Evolutionary conservation across 208 protist genomes (phyloP).

Genomic region (Acanthamoeba lenticulata): DNA sequence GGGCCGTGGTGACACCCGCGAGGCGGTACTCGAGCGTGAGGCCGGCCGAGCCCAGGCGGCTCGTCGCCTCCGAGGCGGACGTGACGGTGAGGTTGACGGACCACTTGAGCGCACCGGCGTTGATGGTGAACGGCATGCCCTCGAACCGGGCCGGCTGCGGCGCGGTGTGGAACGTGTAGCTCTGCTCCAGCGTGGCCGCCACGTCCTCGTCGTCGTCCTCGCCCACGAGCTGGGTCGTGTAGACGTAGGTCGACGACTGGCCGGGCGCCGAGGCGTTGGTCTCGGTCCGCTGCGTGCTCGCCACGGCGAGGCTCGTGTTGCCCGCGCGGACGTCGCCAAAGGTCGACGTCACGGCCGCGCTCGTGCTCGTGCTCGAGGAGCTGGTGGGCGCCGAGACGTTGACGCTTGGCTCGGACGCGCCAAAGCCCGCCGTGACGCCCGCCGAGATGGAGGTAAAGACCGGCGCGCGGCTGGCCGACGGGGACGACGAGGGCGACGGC

Average conservation of each 20-base stretch:
- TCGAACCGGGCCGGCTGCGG: neutral
- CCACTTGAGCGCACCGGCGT: neutral
- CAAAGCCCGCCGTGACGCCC: neutral
- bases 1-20: neutral
- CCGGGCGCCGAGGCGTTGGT: neutral
- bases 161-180: neutral
- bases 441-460: neutral
- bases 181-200: neutral
- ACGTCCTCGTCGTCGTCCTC: neutral
- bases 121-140: neutral
- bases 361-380: neutral
- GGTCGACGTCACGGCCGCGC: neutral
- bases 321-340: neutral
- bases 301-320: neutral
- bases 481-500: neutral
- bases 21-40: neutral
- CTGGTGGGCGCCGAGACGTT: neutral
- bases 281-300: neutral
- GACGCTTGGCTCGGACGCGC: neutral
- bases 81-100: neutral
- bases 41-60: neutral
- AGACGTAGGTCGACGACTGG: neutral
- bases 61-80: neutral
- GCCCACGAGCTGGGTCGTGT: neutral
- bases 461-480: neutral